Evolutionary conservation across 1,139 yeast genomes (phyloP), one percentile per base, ranked within the genome.

Genomic region (Wickerhamomyces sp.): DNA sequence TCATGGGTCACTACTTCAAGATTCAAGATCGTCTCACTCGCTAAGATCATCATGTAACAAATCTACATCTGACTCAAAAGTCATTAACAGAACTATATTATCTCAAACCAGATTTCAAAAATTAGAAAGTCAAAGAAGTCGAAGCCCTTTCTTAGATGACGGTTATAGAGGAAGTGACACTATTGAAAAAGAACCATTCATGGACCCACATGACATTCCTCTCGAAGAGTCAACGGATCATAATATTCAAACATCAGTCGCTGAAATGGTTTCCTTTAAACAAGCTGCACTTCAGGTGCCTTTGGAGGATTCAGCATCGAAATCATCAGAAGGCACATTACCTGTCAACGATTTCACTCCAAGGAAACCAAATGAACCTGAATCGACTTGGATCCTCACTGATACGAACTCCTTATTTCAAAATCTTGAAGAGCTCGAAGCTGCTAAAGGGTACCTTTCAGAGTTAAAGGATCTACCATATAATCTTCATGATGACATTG

Each of bases 401-500:
- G 62, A 63, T 39, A 53, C 61, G 1, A 62, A 62, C 34, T 49
- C 47, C 34, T 62, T 71, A 1, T 63, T 71, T 42, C 68, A 69
- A 10, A 68, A 66, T 31, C 54, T 73, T 26, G 60, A 58, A 26
- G 70, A 68, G 43, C 61, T 76, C 63, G 71, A 69, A 41, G 64
- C 66, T 2, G 71, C 79, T 3, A 61, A 68, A 8, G 59, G 61
- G 6, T 71, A 66, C 44, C 58, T 72, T 3, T 54, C 42, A 45
- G 64, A 52, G 23, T 40, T 58, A 26, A 44, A 48, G 2, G 35
- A 42, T 5, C 31, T 57, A 5, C 48, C 50, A 1, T 58, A 55
- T 44, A 59, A 56, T 10, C 41, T 58, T 3, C 49, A 52, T 43
- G 56, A 81, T 51, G 94, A 84, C 57, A 60, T 69, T 33, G 86